Base-by-base conservation (phyloP, 768 basidiomycete genomes). In the Leccinum subtestaceum region DNA sequence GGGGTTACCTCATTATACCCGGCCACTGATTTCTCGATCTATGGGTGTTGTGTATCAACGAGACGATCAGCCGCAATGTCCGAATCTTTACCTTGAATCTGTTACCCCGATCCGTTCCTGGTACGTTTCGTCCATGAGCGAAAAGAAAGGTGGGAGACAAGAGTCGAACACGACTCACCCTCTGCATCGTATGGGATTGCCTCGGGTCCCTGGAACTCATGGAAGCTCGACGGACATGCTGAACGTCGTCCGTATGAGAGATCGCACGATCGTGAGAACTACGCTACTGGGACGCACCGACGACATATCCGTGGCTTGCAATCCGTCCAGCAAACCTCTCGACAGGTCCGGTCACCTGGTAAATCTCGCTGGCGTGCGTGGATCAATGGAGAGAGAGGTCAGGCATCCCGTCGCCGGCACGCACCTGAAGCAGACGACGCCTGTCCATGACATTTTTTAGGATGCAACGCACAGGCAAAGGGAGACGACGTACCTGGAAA, bases 331-430 rank as follows among this genome's bases (percentile, higher is more conserved):
- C 90, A 68, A 91, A 93, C 52, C 95, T 84, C 71, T 95, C 94
- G n/a, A 96, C 95, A 36, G 95, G 95, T 0, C 93, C 93, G n/a
- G 93, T 95, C 2, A 95, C 93, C 72, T 93, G 91, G 70, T 97
- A 98, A 56, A 98, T 98, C 76, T 96, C 95, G 67, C 93, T 94
- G 67, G 40, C 56, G 23, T 23, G 10, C 32, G 10, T n/a, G 2
- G 12, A 45, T 62, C 43, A 29, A 52, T 55, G 31, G 23, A 55
- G 43, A 38, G 21, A 27, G 23, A 23, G 23, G 15, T 38, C 38
- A 38, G 2, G 3, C 7, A 17, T 38, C 38, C 17, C 13, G 11
- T 2, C 17, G 8, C 6, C 8, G 7, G 17, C 13, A 2, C 69
- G 53, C 69, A 86, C 89, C 90, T 92, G 78, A 92, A 93, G 45